Evolutionary conservation across 192 early-diverging fungal species (phyloP), one percentile per base, ranked within the genome.

Genomic region (Backusella circina): DNA sequence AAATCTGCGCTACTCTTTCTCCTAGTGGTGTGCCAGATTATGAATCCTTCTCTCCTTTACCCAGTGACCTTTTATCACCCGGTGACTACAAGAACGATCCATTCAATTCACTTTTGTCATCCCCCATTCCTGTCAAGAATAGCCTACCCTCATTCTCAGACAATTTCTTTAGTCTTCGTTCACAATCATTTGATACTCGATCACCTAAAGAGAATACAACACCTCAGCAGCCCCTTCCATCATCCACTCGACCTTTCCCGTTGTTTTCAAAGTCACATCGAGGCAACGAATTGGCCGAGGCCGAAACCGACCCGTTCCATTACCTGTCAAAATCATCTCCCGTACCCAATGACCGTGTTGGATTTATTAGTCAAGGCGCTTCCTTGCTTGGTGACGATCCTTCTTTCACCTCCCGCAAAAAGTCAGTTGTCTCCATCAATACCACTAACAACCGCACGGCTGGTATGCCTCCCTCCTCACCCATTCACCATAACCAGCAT

Each of bases 41-140:
- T 30, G 68, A 86, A 85, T 66, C 86, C 87, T 80, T 79, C 72
- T 71, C 81, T 31, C 83, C 87, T 44, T 65, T 90, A 15, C 88
- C 88, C 7, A 87, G 85, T 68, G 88, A 90, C 73, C 70, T 90
- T 18, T 75, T 90, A 39, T 86, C 88, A 30, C 87, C 88, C 57
- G 57, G 26, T 18, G 76, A 77, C 57, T 77, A 77, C 64, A 78
- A 32, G 8, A 47, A 73, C 41, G 32, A 65, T 23, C 73, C 67
- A 36, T 30, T 72, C 18, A 30, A 61, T 18, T 61, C 38, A 9
- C 39, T 65, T 15, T 16, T 41, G 13, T 0, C n/a, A 26, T 36
- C 66, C 6, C 13, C 21, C 10, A 67, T 37, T 18, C 23, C 72
- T 37, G 85, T 80, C 23, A 80, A 76, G 41, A 84, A 75, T 72